Base-by-base conservation (phyloP, 106 monocot species). In the Dioscorea dumetorum region DNA sequence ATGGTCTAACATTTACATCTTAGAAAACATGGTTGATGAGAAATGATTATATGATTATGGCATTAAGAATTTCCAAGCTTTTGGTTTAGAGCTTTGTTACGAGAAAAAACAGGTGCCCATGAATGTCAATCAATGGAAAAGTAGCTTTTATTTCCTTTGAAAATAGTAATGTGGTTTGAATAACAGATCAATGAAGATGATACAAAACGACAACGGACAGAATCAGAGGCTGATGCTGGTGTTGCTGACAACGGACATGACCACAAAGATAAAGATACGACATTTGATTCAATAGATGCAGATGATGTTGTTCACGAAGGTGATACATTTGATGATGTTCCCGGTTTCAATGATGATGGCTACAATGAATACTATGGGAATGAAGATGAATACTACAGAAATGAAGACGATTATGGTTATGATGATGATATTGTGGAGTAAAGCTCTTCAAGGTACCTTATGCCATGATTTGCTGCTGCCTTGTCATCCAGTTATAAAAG, bases 321-420 rank as follows among this genome's bases (percentile, higher is more conserved):
- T 1, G 74, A 67, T 28, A 41, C 61, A 70, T 34, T 64, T 22
- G 68, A 65, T 49, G 74, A 70, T 33, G 72, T 17, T 11, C 57
- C 70, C 72, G 58, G 68, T 23, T 17, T n/a, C 21, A 62, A 28
- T 0, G 70, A 60, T 0, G 70, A 60, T 6, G 70, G 53, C 1
- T 73, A 76, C 49, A 66, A 76, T 70, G 76, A 72, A 8, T 62
- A 60, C 33, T 68, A 80, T 57, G 52, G 63, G 64, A 61, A 81
- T 62, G 76, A 24, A 51, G 70, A 52, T 67, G 82, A 63, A 66
- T 58, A 57, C 17, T 64, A 70, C 24, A 24, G 18, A 4, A 19
- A 73, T 67, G 35, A 63, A 17, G 80, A 62, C 3, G 52, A 54
- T 63, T 74, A 64, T 67, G 71, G 28, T n/a, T 72, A 33, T 51